phyloP scores from a whole-genome alignment of 1,139 yeast species.

The Candida buenavistaensis region DNA sequence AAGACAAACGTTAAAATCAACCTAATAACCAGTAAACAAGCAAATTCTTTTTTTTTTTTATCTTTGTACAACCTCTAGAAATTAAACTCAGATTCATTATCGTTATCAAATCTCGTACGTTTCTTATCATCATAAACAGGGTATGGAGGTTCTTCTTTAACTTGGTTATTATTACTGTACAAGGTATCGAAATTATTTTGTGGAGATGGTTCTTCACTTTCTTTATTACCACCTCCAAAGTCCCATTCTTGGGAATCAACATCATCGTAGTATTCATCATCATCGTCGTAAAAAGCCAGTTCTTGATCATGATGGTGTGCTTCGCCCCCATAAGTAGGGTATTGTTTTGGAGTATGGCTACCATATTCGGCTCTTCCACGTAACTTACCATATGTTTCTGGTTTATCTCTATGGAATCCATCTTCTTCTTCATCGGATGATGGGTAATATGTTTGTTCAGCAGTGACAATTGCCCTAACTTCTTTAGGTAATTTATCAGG shows the following conservation, averaged over 20 bases:
- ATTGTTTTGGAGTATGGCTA: conserved; percentile 3
- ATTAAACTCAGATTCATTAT: conserved; percentile 20
- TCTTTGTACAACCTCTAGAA: too few species aligned
- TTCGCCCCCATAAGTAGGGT: conserved; percentile 1
- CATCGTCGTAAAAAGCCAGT: conserved; percentile 14
- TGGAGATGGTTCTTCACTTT: conserved; percentile 14
- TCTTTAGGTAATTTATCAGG: conserved; percentile 42
- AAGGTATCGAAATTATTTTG: conserved; percentile 11
- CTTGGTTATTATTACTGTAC: conserved; percentile 11
- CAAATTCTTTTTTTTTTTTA: too few species aligned
- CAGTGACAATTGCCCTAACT: conserved; percentile 41
- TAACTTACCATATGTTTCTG: conserved; percentile 14
- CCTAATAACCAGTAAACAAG: too few species aligned
- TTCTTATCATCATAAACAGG: conserved; percentile 11
- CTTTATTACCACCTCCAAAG: conserved; percentile 9
- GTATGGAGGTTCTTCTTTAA: conserved; percentile 16
- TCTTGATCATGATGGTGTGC: conserved; percentile 6
- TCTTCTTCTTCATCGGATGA: conserved; percentile 23
- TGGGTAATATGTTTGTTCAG: conserved; percentile 33
- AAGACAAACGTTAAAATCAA: too few species aligned
- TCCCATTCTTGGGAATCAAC: conserved; percentile 15
- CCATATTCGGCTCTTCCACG: conserved; percentile 10
- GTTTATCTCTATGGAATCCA: conserved; percentile 17
- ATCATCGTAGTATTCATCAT: conserved; percentile 15
- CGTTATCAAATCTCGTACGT: conserved; percentile 12